Conservation (phyloP, 2,329 filamentous ascomycete species). For the Lojkania enalia region DNA sequence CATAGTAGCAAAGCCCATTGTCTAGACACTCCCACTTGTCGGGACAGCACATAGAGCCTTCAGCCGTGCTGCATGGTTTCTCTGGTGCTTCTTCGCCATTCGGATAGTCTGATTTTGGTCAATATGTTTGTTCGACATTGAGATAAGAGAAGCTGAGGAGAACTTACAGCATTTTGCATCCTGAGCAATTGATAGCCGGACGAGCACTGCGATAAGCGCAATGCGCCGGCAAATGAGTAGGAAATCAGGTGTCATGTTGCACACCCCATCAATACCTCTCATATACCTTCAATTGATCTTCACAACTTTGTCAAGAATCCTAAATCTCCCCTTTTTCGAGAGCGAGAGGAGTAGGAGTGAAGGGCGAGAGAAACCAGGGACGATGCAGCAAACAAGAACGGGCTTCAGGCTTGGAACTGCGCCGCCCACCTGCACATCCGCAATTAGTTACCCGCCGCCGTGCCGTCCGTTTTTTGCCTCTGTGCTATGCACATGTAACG, state of each 20-base stretch:
- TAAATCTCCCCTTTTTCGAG: too few species aligned
- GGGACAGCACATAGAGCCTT: slow-evolving; percentile 42
- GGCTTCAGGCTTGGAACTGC: too few species aligned
- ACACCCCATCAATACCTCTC: too few species aligned
- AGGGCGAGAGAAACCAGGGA: too few species aligned
- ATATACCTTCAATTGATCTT: too few species aligned
- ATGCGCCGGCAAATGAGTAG: slow-evolving; percentile 24
- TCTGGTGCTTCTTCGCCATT: slow-evolving; percentile 36
- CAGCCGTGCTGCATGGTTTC: slow-evolving; percentile 37
- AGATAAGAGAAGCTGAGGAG: not conserved
- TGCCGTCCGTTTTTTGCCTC: too few species aligned
- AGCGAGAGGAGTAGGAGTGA: too few species aligned
- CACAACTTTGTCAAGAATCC: too few species aligned
- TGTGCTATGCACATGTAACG: too few species aligned
- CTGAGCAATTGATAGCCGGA: slow-evolving; percentile 24
- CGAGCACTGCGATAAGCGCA: slow-evolving; percentile 19
- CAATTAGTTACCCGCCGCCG: too few species aligned
- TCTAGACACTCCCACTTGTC: slow-evolving; percentile 42
- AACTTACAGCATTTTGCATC: slow-evolving; percentile 32
- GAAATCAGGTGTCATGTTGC: not conserved
- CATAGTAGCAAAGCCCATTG: slow-evolving; percentile 43
- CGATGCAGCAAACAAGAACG: too few species aligned
- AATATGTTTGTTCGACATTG: not conserved
- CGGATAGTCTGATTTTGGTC: slow-evolving; percentile 33
- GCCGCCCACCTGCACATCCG: too few species aligned